Evolutionary conservation across 2,329 filamentous ascomycete genomes (phyloP), one percentile per base, ranked within the genome.

Genomic region (Colletotrichum chrysophilum): DNA sequence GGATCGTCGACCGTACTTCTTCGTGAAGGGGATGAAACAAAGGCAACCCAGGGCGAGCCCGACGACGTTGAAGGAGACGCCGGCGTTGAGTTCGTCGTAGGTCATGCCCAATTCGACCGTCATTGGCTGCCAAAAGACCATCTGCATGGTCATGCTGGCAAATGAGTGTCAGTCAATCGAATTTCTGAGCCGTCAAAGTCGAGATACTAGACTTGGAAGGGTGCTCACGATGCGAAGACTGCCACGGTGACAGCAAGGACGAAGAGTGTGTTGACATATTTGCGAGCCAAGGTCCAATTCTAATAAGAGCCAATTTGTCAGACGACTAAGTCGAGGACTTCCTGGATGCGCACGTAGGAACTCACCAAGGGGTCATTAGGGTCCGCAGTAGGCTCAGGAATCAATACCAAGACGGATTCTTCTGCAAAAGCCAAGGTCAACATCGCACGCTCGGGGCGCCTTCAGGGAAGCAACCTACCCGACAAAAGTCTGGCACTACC

Each of bases 21-120:
- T 66, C n/a, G 76, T 76, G 2, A 80, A 64, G 3, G 80, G 80
- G 12, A 81, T 77, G 18, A 81, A 66, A 13, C 77, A 56, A 28
- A 80, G 28, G 56, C 77, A 77, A 13, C 80, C 80, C 4, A 80
- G n/a, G 5, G 78, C 80, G 0, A 80, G 70, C 7, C 75, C 78
- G 3, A 69, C 74, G 34, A 76, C 77, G 18, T 76, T 74, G 28
- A 75, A 62, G 2, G 77, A 76, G 26, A 69, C 30, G 8, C 62
- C 64, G 14, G 62, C 71, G 58, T 75, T 77, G 26, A 77, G 75
- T 9, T 66, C 58, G 68, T 66, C 30, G 5, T 68, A 56, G 36
- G n/a, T 60, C 28, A 75, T 69, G 32, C 21, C 72, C 14, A 77
- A 18, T 5, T 77, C 68, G 2, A 90, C 83, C 21, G 24, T 48